phyloP scores from a whole-genome alignment of 805 yeast species.

The Starmera amethionina region DNA sequence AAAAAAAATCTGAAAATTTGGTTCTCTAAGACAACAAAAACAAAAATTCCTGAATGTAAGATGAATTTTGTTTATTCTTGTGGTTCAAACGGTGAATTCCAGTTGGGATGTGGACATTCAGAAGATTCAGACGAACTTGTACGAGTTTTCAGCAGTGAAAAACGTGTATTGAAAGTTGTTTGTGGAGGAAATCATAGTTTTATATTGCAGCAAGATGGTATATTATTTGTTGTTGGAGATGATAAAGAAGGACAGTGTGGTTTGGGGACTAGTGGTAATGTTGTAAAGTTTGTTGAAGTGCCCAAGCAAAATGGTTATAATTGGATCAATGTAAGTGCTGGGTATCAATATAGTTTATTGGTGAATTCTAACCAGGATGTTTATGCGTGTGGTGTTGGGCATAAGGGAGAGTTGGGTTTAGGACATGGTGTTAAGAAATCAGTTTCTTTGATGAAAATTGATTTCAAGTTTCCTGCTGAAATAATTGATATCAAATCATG shows the following conservation, averaged over 20 bases:
- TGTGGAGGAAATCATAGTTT: conserved; percentile 89
- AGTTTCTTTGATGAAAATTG: conserved; percentile 1
- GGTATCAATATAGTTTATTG: conserved; percentile 70
- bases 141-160: conserved; percentile 4
- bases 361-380: conserved; percentile 31
- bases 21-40: too few species aligned
- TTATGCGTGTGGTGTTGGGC: conserved; percentile 52
- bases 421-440: conserved; percentile 18
- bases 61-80: conserved; percentile 27
- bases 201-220: conserved; percentile 43
- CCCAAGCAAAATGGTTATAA: conserved; percentile 11
- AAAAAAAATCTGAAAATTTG: too few species aligned
- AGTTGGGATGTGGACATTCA: conserved; percentile 51
- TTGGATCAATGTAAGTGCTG: conserved; percentile 50
- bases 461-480: conserved; percentile 4
- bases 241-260: conserved; percentile 49
- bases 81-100: conserved; percentile 81
- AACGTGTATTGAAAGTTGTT: conserved; percentile 33
- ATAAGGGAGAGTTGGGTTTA: conserved; percentile 66
- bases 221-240: conserved; percentile 49
- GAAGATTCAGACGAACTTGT: conserved; percentile 35
- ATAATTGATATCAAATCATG: conserved; percentile 25
- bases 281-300: conserved; percentile 12
- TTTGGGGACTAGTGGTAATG: neutral
- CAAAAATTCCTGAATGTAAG: too few species aligned